A percentile compares a stretch with the other conserved stretches of the same genome.
phyloP scores from a whole-genome alignment of 2,329 filamentous ascomycete species.

The Fusarium buharicum region DNA sequence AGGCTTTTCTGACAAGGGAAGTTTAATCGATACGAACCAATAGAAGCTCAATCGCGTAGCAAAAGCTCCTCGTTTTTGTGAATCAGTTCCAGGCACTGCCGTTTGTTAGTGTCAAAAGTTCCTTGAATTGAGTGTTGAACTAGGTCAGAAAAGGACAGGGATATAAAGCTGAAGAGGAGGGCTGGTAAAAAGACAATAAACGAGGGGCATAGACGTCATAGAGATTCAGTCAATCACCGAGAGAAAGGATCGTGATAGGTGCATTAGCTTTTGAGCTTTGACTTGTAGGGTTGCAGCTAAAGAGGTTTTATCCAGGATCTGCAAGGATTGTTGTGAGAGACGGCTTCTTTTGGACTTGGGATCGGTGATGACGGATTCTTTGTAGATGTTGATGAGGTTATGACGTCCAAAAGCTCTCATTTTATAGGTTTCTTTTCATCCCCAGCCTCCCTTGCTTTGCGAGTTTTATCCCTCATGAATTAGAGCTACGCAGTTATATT shows the following conservation, averaged over 20 bases:
- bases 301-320: conserved; percentile 5
- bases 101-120: conserved; percentile 21
- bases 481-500: conserved; percentile 10
- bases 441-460: conserved; percentile 11
- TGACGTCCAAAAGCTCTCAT: conserved; percentile 31
- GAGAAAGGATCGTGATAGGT: neutral
- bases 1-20: neutral
- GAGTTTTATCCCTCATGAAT: conserved; percentile 3
- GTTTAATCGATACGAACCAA: neutral
- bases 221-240: neutral
- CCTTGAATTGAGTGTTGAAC: conserved; percentile 25
- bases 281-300: conserved; percentile 1
- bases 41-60: neutral
- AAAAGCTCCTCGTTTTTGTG: conserved; percentile 14
- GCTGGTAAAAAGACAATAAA: neutral
- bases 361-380: conserved; percentile 25
- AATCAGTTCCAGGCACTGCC: conserved; percentile 29
- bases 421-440: neutral
- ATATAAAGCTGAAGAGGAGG: neutral
- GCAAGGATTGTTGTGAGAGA: neutral
- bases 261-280: neutral
- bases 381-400: conserved; percentile 27
- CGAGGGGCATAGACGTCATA: conserved; percentile 1
- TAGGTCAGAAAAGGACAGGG: conserved; percentile 20
- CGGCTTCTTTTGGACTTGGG: neutral